phyloP scores from a whole-genome alignment of 2,329 filamentous ascomycete species.

The Monilinia fructigena region DNA sequence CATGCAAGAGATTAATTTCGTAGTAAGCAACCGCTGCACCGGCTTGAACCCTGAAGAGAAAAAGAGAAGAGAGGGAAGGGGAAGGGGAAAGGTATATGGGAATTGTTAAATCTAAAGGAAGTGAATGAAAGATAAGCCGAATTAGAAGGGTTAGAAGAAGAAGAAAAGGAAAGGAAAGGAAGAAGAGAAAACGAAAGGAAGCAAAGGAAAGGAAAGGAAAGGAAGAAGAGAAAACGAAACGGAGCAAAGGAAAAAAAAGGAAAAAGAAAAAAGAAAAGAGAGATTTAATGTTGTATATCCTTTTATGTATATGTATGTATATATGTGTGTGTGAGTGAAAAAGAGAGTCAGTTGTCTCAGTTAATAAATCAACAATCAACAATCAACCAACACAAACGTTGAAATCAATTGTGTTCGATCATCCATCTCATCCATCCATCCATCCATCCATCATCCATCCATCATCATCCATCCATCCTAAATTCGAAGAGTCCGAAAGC shows the following conservation, averaged over 20 bases:
- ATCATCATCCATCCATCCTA: no score
- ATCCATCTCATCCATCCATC: no score
- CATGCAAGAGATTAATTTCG: background rate
- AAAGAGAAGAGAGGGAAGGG: background rate
- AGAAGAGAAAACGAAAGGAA: background rate
- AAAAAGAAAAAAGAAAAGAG: no score
- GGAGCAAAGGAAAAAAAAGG: background rate
- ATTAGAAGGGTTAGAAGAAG: background rate
- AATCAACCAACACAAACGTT: conserved; percentile 8
- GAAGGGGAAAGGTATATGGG: background rate
- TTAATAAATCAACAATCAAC: background rate
- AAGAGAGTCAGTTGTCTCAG: conserved; percentile 11
- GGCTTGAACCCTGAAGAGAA: conserved; percentile 13
- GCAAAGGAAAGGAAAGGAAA: no score
- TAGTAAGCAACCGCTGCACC: background rate
- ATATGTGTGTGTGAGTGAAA: no score
- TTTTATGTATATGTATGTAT: no score
- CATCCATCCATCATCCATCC: no score
- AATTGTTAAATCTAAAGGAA: background rate
- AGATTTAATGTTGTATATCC: no score
- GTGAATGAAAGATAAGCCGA: background rate
- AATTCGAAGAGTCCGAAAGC: no score
- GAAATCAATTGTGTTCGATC: background rate
- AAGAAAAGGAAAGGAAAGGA: background rate
- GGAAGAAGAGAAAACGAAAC: background rate